These are phyloP conservation scores for Sesbania bispinosa DNA, from an alignment of 306 rosid species.

Conservation along the genomic window DNA sequence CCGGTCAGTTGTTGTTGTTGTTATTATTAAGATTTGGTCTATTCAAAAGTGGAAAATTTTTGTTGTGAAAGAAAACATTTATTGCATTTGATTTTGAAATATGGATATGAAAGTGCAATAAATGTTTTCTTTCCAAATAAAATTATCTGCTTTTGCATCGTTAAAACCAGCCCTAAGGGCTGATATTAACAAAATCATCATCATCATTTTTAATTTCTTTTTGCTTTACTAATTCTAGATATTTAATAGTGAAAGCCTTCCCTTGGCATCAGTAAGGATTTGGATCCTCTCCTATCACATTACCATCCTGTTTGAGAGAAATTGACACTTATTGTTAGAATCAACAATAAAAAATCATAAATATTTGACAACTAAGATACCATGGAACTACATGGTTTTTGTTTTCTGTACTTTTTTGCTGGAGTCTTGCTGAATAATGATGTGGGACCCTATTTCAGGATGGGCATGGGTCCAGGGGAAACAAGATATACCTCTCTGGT, in stretches of 20 bases:
- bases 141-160: no score
- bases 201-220: not conserved
- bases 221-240: not conserved
- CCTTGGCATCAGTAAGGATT: not conserved
- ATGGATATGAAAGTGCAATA: no score
- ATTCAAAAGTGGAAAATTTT: no score
- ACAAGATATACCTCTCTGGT: constrained; percentile 85
- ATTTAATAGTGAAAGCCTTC: not conserved
- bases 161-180: no score
- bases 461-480: constrained; percentile 50
- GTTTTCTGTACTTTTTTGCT: no score
- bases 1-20: constrained; percentile 48
- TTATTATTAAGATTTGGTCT: not conserved
- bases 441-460: constrained; percentile 44
- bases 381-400: not conserved
- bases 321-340: not conserved
- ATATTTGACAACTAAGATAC: not conserved
- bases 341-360: not conserved
- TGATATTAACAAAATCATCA: no score
- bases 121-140: no score
- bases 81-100: not conserved
- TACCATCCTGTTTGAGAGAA: not conserved
- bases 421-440: not conserved
- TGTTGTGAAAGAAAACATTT: no score
- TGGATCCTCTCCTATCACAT: not conserved